phyloP scores from a whole-genome alignment of 176 grass and related monocot species.

The Paspalum vaginatum region DNA sequence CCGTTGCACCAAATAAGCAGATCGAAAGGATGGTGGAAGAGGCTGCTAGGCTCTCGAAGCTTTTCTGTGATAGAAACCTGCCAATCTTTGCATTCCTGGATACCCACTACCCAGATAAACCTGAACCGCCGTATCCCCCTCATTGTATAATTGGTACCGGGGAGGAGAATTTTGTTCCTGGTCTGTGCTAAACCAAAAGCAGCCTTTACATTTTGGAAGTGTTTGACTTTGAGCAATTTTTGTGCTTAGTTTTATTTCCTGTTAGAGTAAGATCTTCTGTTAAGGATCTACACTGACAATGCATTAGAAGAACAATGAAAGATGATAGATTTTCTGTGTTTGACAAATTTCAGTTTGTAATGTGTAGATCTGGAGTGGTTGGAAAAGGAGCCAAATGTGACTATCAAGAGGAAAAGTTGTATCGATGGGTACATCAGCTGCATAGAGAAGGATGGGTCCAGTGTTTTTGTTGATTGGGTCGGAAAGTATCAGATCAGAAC shows the following conservation, averaged over 20 bases:
- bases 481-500: slow-evolving; percentile 63
- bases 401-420: slow-evolving; percentile 76
- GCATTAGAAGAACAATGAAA: not conserved
- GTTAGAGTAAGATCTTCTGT: not conserved
- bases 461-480: slow-evolving; percentile 77
- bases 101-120: slow-evolving; percentile 73
- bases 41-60: slow-evolving; percentile 65
- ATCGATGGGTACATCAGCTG: slow-evolving; percentile 79
- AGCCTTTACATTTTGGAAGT: not conserved
- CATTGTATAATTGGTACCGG: slow-evolving; percentile 89
- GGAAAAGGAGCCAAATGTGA: slow-evolving; percentile 81
- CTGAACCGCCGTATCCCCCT: slow-evolving; percentile 81
- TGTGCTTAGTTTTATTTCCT: not conserved
- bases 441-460: slow-evolving; percentile 80
- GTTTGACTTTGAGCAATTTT: slow-evolving; percentile 11
- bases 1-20: slow-evolving; percentile 77
- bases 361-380: slow-evolving; percentile 83
- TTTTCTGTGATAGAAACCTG: slow-evolving; percentile 74
- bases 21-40: slow-evolving; percentile 84
- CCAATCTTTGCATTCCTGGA: slow-evolving; percentile 87
- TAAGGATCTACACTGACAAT: not conserved
- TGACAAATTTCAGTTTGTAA: slow-evolving; percentile 21
- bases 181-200: slow-evolving; percentile 25
- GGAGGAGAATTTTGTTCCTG: slow-evolving; percentile 91
- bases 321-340: not conserved